These are phyloP conservation scores for Hygrophorus russula DNA, from an alignment of 768 basidiomycete genomes.

Conservation along the genomic window DNA sequence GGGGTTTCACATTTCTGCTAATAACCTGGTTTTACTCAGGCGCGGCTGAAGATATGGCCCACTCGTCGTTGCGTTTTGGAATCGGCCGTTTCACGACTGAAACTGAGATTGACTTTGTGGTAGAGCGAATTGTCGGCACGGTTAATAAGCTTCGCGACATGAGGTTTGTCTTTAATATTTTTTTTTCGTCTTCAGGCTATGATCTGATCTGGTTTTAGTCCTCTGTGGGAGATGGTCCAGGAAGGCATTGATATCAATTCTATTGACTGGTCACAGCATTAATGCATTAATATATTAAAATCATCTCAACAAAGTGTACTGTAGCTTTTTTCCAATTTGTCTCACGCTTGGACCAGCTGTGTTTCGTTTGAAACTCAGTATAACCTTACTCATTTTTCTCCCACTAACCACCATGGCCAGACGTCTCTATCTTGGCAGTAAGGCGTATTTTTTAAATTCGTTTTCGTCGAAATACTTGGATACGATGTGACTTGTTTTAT, in stretches of 20 bases:
- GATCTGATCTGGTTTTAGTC: conserved; percentile 32
- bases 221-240: conserved; percentile 99
- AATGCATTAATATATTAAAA: conserved; percentile 19
- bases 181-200: conserved; percentile 2
- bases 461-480: background rate
- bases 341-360: conserved; percentile 11
- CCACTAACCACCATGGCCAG: conserved; percentile 55
- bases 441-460: conserved; percentile 14
- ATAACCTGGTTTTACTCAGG: conserved; percentile 28
- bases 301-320: background rate
- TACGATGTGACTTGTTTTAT: conserved; percentile 1
- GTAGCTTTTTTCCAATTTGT: no score
- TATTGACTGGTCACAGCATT: conserved; percentile 92
- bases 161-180: conserved; percentile 41
- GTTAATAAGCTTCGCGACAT: conserved; percentile 87
- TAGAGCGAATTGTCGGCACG: conserved; percentile 76
- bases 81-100: conserved; percentile 98
- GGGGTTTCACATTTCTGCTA: background rate
- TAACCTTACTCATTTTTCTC: conserved; percentile 18
- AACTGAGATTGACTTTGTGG: conserved; percentile 91
- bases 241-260: conserved; percentile 94
- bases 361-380: no score
- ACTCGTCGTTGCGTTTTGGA: conserved; percentile 94
- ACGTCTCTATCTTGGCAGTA: conserved; percentile 82
- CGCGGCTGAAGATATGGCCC: conserved; percentile 98